Base-by-base conservation (phyloP, 345 rosid species). In the Rubroshorea leprosula region DNA sequence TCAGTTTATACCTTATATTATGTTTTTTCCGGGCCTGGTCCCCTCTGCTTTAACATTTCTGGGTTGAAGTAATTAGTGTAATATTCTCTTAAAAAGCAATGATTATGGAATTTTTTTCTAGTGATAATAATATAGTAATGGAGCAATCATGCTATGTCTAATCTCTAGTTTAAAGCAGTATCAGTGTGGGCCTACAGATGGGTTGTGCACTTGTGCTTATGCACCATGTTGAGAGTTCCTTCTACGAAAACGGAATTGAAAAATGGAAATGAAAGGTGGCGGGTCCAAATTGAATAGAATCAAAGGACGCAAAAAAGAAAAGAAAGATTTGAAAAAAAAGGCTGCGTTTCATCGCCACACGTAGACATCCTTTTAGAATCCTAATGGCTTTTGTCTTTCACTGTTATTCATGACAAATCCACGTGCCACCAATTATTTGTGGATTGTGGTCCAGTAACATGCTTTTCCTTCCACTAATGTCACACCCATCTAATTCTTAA, bases 331-430 rank as follows among this genome's bases (percentile, higher is more conserved):
- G n/a, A 27, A 24, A 60, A 24, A 24, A 49, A 67, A 58, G 48
- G 59, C 62, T 58, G 26, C 50, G 53, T 59, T 58, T 63, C 44
- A 5, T 1, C 52, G 51, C 64, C 61, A 66, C 62, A n/a, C 22
- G 5, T 4, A 35, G 41, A 35, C n/a, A n/a, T n/a, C 12, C 41
- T 35, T 35, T 35, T 35, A 13, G 41, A 35, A 35, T 35, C 41
- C 41, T 35, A 35, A 10, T 35, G 7, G 12, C 41, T 35, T 35
- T 35, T 35, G 11, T 10, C 12, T 35, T 35, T 6, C 12, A 8
- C 41, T 35, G 7, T 35, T 6, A 35, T 6, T 6, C 12, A 35
- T 10, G 12, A 2, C 41, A 8, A n/a, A n/a, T n/a, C 41, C 41
- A 29, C 41, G 41, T 4, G 41, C 41, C 41, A 35, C 41, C 7